Evolutionary conservation across 768 basidiomycete species (phyloP), one percentile per base, ranked within the genome.

Genomic region (Steccherinum ochraceum): DNA sequence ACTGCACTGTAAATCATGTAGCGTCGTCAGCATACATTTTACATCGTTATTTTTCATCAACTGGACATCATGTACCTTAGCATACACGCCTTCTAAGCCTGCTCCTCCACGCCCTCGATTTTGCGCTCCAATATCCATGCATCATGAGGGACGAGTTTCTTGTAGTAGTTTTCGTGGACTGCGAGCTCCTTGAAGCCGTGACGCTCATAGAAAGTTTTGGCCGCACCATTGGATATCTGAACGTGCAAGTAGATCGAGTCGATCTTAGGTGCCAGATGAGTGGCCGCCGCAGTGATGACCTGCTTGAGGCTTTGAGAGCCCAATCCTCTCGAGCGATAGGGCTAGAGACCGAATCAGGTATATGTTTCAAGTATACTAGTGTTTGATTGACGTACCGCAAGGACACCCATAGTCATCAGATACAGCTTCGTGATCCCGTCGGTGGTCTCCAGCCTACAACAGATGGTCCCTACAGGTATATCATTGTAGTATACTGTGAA

Each of bases 351-450:
- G 24, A 18, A 40, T 18, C 30, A 50, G 16, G 7, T 52, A 19
- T 40, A 21, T 51, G 49, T 30, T 43, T 40, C 44, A 47, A 35
- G 35, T 20, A 47, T 52, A 39, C 48, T 35, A 48, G 27, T 45
- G 43, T 51, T 45, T 46, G 50, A 44, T 47, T 55, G 30, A 70
- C 81, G 69, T 71, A 93, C 90, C 50, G 89, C 90, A 50, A 94
- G 81, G 55, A 94, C 71, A 41, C 91, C 93, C 84, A 94, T 85
- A 46, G 93, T 94, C 85, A 93, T 90, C 63, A 93, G 76, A 69
- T 94, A 94, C 52, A 90, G 68, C 44, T 75, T 72, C 41, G 68
- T 72, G 58, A 74, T 67, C 42, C 71, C 77, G 60, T 79, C 75
- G 60, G 81, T 79, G 48, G 72, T 76, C 67, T 95, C 92, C 53